Conservation (phyloP, 306 rosid species). For the Inga oerstediana region DNA sequence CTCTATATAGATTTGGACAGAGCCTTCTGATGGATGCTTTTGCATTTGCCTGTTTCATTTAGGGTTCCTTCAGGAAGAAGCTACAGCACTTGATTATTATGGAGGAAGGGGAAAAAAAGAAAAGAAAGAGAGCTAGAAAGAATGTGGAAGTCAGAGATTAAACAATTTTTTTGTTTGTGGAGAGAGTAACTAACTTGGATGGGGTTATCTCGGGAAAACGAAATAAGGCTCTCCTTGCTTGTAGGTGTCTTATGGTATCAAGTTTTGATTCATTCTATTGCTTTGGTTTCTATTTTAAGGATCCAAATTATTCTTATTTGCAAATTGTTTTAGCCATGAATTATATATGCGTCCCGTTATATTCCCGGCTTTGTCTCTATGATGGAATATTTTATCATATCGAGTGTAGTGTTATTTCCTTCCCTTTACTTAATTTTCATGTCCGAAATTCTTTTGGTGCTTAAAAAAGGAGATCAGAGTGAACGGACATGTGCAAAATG, state of each 20-base stretch:
- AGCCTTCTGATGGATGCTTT: constrained; percentile 64
- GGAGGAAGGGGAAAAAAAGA: no score
- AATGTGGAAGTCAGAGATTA: constrained; percentile 31
- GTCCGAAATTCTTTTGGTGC: neutral
- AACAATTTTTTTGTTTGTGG: constrained; percentile 28
- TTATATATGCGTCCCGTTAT: neutral
- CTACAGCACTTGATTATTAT: neutral
- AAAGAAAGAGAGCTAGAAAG: constrained; percentile 10
- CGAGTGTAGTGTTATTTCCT: neutral
- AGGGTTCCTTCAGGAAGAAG: neutral
- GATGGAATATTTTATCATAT: neutral
- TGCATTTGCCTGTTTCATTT: constrained; percentile 46
- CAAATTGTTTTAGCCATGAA: neutral
- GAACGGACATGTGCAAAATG: neutral
- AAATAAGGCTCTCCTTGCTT: constrained; percentile 65
- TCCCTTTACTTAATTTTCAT: neutral
- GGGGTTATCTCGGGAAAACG: constrained; percentile 1
- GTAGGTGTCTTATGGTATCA: constrained; percentile 53
- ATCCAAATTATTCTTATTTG: neutral
- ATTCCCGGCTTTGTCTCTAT: neutral
- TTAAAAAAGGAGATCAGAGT: neutral
- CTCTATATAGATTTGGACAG: constrained; percentile 84
- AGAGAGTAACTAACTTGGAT: constrained; percentile 29
- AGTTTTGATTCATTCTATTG: neutral
- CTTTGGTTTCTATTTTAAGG: constrained; percentile 4